A percentile compares a stretch with the other conserved stretches of the same genome.
Conservation (phyloP, 108 stramenopile genomes). For the Stephanodiscus minutulus region DNA sequence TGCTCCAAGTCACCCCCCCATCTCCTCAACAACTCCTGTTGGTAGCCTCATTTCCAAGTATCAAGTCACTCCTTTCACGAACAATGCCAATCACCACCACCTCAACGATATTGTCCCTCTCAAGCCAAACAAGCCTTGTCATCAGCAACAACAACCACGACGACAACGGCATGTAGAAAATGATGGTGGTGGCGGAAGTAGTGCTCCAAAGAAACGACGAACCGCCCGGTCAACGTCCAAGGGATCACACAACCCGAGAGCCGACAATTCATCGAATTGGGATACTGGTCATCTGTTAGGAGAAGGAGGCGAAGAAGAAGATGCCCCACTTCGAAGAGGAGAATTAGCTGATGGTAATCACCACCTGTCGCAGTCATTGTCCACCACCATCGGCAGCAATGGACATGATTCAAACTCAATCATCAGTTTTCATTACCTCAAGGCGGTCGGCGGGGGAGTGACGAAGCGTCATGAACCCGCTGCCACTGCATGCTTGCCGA, state of each 20-base stretch:
- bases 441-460: slow-evolving; percentile 29
- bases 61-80: too few species aligned
- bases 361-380: neutral
- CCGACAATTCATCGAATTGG: slow-evolving; percentile 4
- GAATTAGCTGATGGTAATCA: neutral
- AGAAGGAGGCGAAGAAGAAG: neutral
- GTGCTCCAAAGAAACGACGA: neutral
- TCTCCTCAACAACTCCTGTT: neutral
- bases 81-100: too few species aligned
- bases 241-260: slow-evolving; percentile 1
- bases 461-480: too few species aligned
- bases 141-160: slow-evolving; percentile 1
- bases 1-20: too few species aligned
- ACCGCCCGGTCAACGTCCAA: neutral
- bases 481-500: too few species aligned
- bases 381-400: neutral
- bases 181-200: too few species aligned
- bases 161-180: neutral
- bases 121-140: slow-evolving; percentile 6
- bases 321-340: neutral
- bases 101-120: neutral
- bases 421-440: slow-evolving; percentile 16
- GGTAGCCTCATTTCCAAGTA: too few species aligned
- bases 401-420: neutral
- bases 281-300: neutral